Base-by-base conservation (phyloP, 2,329 filamentous ascomycete genomes). In the Dothistroma septosporum region DNA sequence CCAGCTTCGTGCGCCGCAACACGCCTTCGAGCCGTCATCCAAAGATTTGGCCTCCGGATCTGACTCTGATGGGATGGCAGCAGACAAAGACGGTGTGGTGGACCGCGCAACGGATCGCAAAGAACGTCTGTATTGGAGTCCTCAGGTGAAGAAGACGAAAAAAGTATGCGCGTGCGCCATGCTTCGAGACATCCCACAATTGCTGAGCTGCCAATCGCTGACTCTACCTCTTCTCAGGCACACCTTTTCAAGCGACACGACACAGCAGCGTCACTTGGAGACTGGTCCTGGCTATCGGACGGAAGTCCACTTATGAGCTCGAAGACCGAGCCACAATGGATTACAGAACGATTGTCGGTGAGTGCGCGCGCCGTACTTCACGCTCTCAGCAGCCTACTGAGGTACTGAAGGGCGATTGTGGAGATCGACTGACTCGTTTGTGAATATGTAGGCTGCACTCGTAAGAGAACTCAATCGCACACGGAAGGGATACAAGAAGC, bases 281-380 rank as follows among this genome's bases (percentile, higher is more conserved):
- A 80, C 63, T 91, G 89, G 88, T 90, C 87, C 35, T 92, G 89
- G 89, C 81, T 92, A 1, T 88, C 87, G 0, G 80, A 84, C 52
- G 77, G 83, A 14, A 89, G 85, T 65, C 89, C 89, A 3, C 77
- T 92, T 12, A 87, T 91, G 84, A 84, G 87, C 2, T 81, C 81
- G 53, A 82, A 85, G 69, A 83, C 84, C 59, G 89, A 92, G 75
- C 82, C 85, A 14, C 84, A 90, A 70, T 92, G 89, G 89, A 84
- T 92, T 37, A 73, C 91, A 46, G 85, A 90, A 61, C 80, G 83
- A 61, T 73, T 92, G 55, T 82, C 82, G 62, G 41, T 44, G n/a
- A n/a, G 41, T 44, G 41, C 41, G 14, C 41, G 41, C n/a, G 14
- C 14, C 41, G 19, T 44, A 14, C n/a, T n/a, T 44, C 12, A 44